Conservation (phyloP, 164 flowering plant genomes). For the Magnolia changhungtana region DNA sequence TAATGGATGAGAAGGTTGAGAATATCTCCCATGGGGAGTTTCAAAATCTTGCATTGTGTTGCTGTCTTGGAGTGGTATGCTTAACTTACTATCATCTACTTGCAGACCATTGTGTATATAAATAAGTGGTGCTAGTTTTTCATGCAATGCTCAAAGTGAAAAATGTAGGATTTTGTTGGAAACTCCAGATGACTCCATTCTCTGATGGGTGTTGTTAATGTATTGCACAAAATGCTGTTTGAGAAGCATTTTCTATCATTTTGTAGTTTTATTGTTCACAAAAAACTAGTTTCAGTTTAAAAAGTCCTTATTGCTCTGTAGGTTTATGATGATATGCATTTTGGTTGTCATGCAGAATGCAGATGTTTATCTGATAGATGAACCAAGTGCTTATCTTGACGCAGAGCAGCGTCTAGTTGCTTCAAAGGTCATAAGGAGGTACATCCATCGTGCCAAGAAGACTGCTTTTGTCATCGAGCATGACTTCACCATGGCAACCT, state of each 20-base stretch:
- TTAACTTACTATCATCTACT: not conserved
- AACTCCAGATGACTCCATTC: no score
- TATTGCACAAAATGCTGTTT: no score
- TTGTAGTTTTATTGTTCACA: not conserved
- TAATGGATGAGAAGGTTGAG: conserved; percentile 97
- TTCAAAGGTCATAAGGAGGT: conserved; percentile 94
- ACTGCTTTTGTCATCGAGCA: conserved; percentile 99
- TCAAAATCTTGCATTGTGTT: conserved; percentile 91
- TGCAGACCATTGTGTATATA: not conserved
- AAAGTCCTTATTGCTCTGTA: not conserved
- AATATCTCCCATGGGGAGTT: conserved; percentile 98
- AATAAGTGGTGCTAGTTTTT: not conserved
- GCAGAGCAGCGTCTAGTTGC: conserved; percentile 99
- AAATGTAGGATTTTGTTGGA: not conserved
- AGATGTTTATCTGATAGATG: conserved; percentile 92
- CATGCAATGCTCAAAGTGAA: not conserved
- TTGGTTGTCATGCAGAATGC: conserved; percentile 66
- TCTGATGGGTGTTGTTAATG: no score
- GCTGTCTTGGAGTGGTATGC: conserved; percentile 94
- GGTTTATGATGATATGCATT: no score
- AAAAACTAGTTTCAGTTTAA: not conserved
- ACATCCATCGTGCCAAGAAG: conserved; percentile 94
- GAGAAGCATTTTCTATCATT: no score
- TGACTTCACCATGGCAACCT: conserved; percentile 98
- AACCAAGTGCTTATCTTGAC: conserved; percentile 98